Percentiles rank a stretch among this genome's conserved stretches.
Evolutionary conservation across 306 rosid species (phyloP).

Genomic region (Lagenaria siceraria): DNA sequence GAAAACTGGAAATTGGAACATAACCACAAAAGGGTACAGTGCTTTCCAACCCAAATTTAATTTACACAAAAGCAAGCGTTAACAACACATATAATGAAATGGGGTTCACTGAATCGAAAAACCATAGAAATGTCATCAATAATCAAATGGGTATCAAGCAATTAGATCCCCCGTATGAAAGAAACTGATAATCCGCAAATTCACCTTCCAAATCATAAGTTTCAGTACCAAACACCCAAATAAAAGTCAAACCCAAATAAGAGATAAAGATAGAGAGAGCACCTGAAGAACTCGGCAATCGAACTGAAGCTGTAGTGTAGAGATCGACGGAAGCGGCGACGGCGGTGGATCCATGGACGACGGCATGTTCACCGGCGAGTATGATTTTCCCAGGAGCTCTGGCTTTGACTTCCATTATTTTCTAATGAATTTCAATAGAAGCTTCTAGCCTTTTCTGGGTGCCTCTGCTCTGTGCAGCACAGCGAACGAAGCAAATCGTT

Average conservation of each 20-base stretch:
- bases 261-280: neutral
- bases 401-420: constrained; percentile 60
- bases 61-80: neutral
- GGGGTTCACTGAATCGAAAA: neutral
- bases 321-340: constrained; percentile 72
- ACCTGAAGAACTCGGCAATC: constrained; percentile 39
- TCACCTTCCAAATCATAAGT: neutral
- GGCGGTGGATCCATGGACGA: constrained; percentile 92
- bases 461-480: neutral
- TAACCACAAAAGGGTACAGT: neutral
- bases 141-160: constrained; percentile 8
- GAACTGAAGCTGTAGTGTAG: constrained; percentile 64
- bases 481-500: neutral
- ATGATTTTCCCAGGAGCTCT: constrained; percentile 95
- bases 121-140: neutral
- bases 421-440: neutral
- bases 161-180: neutral
- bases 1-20: constrained; percentile 1
- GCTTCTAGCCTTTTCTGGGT: neutral
- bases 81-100: neutral
- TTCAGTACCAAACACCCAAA: neutral
- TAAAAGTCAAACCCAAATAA: neutral
- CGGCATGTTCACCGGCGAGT: constrained; percentile 88
- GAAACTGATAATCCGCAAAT: neutral
- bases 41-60: neutral